These are phyloP conservation scores for Ganoderma lingzhi DNA, from an alignment of 1,284 basidiomycete species.

Conservation along the genomic window DNA sequence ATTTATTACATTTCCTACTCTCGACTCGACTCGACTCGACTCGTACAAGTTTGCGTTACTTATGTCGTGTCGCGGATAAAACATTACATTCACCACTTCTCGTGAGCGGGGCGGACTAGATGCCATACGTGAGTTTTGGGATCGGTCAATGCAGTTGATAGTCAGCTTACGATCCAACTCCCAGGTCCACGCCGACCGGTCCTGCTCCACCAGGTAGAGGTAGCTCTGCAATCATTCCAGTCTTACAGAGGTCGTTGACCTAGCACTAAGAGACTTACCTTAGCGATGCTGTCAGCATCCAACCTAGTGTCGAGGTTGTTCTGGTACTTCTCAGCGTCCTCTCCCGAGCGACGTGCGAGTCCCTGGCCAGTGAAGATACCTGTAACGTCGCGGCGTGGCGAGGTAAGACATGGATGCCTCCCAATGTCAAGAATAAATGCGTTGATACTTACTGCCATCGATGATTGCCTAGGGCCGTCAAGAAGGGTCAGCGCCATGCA, in stretches of 20 bases:
- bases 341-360: constrained; percentile 22
- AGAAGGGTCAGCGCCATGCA: background rate
- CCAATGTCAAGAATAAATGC: background rate
- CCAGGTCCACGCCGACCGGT: constrained; percentile 57
- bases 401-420: background rate
- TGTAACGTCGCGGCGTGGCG: constrained; percentile 23
- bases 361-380: constrained; percentile 59
- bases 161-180: constrained; percentile 50
- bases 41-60: constrained; percentile 7
- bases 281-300: constrained; percentile 69
- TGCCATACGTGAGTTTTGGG: background rate
- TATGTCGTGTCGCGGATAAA: background rate
- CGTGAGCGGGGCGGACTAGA: constrained; percentile 45
- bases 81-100: constrained; percentile 48
- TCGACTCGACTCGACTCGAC: background rate
- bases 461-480: constrained; percentile 42
- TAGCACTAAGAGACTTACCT: constrained; percentile 46
- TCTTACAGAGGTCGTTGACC: background rate
- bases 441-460: constrained; percentile 43
- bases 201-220: constrained; percentile 49
- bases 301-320: constrained; percentile 57
- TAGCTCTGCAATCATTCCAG: constrained; percentile 42
- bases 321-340: constrained; percentile 49
- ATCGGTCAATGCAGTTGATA: background rate
- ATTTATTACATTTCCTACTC: background rate